Conservation (phyloP, 2,329 filamentous ascomycete genomes). For the Talaromyces funiculosus region DNA sequence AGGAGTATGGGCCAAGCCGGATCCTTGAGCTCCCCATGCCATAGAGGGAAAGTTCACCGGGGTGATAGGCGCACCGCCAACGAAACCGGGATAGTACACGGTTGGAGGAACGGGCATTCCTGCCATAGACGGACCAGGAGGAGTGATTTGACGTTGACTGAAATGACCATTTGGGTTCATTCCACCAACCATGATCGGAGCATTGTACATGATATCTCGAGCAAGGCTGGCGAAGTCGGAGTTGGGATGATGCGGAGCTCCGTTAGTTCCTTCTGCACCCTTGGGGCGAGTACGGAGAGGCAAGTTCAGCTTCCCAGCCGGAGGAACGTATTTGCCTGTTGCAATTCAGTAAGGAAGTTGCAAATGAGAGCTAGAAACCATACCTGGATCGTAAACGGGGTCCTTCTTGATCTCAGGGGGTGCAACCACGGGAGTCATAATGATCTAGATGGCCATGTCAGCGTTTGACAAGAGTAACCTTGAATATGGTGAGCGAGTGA, state of each 20-base stretch:
- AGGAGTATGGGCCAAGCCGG: conserved; percentile 31
- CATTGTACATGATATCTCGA: conserved; percentile 20
- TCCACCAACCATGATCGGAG: conserved; percentile 25
- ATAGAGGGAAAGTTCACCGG: conserved; percentile 30
- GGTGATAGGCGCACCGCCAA: conserved; percentile 27
- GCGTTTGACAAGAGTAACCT: background rate
- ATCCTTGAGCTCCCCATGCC: conserved; percentile 32
- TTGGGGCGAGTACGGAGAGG: conserved; percentile 11
- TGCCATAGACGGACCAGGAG: conserved; percentile 21
- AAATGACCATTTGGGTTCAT: conserved; percentile 26
- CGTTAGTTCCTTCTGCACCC: conserved; percentile 5
- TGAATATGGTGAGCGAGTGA: background rate
- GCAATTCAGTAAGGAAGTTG: background rate
- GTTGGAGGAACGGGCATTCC: conserved; percentile 18
- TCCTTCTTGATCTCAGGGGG: conserved; percentile 12
- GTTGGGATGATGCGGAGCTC: conserved; percentile 14
- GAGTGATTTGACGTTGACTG: conserved; percentile 23
- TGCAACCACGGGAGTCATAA: conserved; percentile 10
- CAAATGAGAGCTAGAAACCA: background rate
- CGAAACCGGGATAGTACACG: conserved; percentile 37
- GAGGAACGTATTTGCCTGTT: conserved; percentile 13
- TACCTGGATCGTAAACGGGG: conserved; percentile 11
- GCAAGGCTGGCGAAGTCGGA: conserved; percentile 28
- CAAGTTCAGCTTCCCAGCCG: conserved; percentile 13
- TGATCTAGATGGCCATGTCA: conserved; percentile 4